Conservation (phyloP, 2,329 filamentous ascomycete species). For the Chrysoporthe deuterocubensis region DNA sequence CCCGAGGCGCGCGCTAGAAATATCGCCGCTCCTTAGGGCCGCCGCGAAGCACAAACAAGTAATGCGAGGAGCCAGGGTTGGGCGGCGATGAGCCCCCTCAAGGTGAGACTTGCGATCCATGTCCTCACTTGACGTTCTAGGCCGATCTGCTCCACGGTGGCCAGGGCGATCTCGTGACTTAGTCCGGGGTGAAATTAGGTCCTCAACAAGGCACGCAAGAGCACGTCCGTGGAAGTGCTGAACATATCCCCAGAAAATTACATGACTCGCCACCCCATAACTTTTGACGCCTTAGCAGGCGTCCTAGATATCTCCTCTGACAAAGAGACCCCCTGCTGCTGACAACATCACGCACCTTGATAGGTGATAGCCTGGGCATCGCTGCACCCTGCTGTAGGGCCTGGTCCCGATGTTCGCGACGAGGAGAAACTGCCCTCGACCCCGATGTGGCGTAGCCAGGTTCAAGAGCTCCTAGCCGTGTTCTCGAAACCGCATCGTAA, state of each 20-base stretch:
- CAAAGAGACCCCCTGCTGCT: not conserved
- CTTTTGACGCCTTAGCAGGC: not conserved
- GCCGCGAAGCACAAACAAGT: not conserved
- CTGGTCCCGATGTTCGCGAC: too few species aligned
- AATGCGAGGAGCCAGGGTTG: not conserved
- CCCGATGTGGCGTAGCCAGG: not conserved
- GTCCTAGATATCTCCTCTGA: not conserved
- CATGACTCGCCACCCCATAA: not conserved
- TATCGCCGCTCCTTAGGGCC: not conserved
- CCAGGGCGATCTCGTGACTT: not conserved
- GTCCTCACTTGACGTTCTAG: not conserved
- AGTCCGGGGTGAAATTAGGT: not conserved
- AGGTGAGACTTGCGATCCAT: not conserved
- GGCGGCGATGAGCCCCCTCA: not conserved
- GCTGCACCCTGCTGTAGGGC: not conserved
- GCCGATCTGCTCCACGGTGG: not conserved
- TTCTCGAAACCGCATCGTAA: not conserved
- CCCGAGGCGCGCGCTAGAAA: not conserved
- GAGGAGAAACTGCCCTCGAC: not conserved
- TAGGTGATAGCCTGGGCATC: not conserved
- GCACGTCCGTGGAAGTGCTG: not conserved
- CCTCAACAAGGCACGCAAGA: not conserved
- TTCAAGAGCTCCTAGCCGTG: not conserved
- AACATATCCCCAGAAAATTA: not conserved
- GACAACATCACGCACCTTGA: not conserved